Percentiles rank a stretch among this genome's conserved stretches.
These are phyloP conservation scores for Coemansia brasiliensis DNA, from an alignment of 192 early-diverging fungal genomes.

Conservation along the genomic window DNA sequence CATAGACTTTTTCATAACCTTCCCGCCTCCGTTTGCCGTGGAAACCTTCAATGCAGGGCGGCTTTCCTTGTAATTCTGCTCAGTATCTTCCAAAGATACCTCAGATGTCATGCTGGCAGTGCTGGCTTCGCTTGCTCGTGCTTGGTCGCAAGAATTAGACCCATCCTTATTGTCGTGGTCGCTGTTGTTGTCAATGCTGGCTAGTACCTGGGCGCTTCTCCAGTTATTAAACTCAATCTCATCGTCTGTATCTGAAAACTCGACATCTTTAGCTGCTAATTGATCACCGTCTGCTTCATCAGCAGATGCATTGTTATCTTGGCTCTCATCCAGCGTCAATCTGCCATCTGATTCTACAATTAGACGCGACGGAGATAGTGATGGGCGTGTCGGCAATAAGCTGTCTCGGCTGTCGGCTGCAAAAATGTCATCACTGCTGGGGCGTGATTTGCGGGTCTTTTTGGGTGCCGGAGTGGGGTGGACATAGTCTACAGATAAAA, in stretches of 20 bases:
- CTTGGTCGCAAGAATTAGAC: not conserved
- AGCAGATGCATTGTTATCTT: not conserved
- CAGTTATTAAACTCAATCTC: constrained; percentile 49
- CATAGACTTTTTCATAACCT: not conserved
- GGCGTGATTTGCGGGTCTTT: constrained; percentile 15
- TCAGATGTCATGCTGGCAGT: not conserved
- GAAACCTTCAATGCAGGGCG: not conserved
- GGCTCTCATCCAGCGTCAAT: constrained; percentile 22
- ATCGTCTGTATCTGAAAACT: constrained; percentile 47
- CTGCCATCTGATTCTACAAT: constrained; percentile 23
- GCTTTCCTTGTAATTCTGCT: not conserved
- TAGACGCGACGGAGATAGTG: constrained; percentile 41
- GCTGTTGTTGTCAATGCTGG: constrained; percentile 2
- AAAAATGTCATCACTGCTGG: constrained; percentile 17
- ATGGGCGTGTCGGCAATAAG: constrained; percentile 34
- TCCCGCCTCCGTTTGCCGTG: constrained; percentile 8
- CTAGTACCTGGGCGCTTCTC: constrained; percentile 26
- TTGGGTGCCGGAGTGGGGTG: constrained; percentile 45
- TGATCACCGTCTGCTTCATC: not conserved
- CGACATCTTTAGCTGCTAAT: constrained; percentile 10
- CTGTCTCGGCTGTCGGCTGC: constrained; percentile 27
- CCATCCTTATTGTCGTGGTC: not conserved
- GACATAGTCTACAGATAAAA: constrained; percentile 26
- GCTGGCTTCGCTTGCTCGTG: not conserved
- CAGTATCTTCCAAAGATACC: not conserved